Base-by-base conservation (phyloP, 768 basidiomycete genomes). In the Suillus clintonianus region DNA sequence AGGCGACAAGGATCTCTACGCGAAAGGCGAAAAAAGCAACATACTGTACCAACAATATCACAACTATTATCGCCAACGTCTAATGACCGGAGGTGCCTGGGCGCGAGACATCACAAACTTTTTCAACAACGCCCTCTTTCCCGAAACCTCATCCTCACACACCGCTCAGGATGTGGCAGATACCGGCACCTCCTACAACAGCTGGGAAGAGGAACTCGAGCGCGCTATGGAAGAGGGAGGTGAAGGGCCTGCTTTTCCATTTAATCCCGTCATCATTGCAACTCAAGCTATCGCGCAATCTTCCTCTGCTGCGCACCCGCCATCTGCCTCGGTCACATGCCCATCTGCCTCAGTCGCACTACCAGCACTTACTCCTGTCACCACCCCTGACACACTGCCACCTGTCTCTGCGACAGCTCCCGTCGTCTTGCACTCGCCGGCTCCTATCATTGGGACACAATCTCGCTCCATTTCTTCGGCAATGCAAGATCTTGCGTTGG, bases 51-150 rank as follows among this genome's bases (percentile, higher is more conserved):
- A 42, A 1, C 34, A 58, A 7, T 62, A 57, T 42, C 54, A 62
- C 30, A 58, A 54, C 54, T 62, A 59, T 19, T 62, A 62, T 34
- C 30, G 13, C 7, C 60, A 36, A 41, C 9, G n/a, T 17, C 55
- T 56, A 41, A 22, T 56, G 55, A 56, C 32, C 1, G 34, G 34
- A 48, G 47, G 47, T 15, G 9, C 60, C 17, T 32, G 42, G 42
- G 50, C 48, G 14, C 24, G 6, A 36, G 47, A 32, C 30, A 50
- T 61, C 43, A 6, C n/a, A 2, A 32, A 7, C 24, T 61, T 61
- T 47, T 61, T 36, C 60, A 61, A 61, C 43, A 37, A 32, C 7
- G 22, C 27, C 42, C 60, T 61, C 36, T 61, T 61, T 34, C 57
- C 57, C 5, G 7, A 34, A 37, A 59, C 24, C 32, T 59, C 57